Conservation (phyloP, 2,329 filamentous ascomycete genomes). For the Plectosphaerella plurivora region DNA sequence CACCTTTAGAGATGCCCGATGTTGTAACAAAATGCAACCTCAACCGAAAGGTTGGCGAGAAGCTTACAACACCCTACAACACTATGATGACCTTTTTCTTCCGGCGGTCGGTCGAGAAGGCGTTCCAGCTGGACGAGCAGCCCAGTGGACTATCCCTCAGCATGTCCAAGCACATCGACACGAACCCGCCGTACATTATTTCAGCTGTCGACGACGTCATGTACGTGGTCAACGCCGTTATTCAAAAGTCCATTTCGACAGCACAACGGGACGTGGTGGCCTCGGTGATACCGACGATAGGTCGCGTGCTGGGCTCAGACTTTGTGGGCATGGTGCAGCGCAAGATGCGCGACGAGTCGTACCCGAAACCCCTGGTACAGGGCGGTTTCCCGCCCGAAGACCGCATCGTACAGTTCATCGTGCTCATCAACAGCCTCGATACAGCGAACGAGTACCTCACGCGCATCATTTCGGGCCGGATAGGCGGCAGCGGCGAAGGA, state of each 20-base stretch:
- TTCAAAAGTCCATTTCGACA: slow-evolving; percentile 82
- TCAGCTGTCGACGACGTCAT: slow-evolving; percentile 97
- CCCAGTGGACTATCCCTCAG: slow-evolving; percentile 76
- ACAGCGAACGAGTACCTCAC: slow-evolving; percentile 86
- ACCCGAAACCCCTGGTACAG: slow-evolving; percentile 74
- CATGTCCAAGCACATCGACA: slow-evolving; percentile 64
- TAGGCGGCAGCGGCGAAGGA: slow-evolving; percentile 36
- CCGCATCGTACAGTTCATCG: slow-evolving; percentile 82
- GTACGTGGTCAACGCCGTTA: slow-evolving; percentile 94
- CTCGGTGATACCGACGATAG: slow-evolving; percentile 72
- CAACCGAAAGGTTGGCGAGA: slow-evolving; percentile 69
- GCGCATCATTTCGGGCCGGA: slow-evolving; percentile 72
- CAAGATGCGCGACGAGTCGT: slow-evolving; percentile 95
- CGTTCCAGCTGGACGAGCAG: slow-evolving; percentile 91
- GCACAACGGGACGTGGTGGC: slow-evolving; percentile 75
- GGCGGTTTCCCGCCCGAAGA: slow-evolving; percentile 83
- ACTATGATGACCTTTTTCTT: slow-evolving; percentile 95
- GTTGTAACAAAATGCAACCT: slow-evolving; percentile 78
- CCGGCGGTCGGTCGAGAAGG: slow-evolving; percentile 91
- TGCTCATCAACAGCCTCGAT: slow-evolving; percentile 94
- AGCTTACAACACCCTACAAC: slow-evolving; percentile 79
- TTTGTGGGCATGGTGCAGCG: slow-evolving; percentile 97
- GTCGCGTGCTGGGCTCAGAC: slow-evolving; percentile 77
- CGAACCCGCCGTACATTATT: slow-evolving; percentile 85
- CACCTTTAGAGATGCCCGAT: slow-evolving; percentile 61